Evolutionary conservation across 2,329 filamentous ascomycete species (phyloP).

Genomic region (Colletotrichum sidae): DNA sequence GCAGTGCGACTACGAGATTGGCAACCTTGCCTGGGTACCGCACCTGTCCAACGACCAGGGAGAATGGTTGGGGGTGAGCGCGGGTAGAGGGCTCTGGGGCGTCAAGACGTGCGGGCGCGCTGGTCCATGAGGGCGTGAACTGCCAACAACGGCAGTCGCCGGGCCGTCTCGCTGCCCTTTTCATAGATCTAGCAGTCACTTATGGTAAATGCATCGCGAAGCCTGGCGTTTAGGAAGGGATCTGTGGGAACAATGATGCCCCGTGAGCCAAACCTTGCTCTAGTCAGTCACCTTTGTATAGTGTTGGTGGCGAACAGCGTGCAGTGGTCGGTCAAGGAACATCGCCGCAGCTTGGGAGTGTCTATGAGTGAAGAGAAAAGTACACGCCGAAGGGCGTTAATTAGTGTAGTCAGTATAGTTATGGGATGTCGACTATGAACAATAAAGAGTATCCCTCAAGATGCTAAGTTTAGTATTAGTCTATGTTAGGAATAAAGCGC

Average conservation of each 20-base stretch:
- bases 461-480: too few relatives aligned
- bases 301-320: not conserved
- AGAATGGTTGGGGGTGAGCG: conserved; percentile 87
- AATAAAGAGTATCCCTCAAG: too few relatives aligned
- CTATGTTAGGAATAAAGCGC: too few relatives aligned
- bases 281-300: not conserved
- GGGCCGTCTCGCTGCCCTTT: conserved; percentile 25
- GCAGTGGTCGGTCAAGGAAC: too few relatives aligned
- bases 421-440: too few relatives aligned
- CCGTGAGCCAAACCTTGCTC: not conserved
- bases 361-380: too few relatives aligned
- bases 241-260: conserved; percentile 9
- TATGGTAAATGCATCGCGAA: conserved; percentile 40
- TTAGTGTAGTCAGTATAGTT: too few relatives aligned
- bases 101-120: conserved; percentile 55
- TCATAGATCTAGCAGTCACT: conserved; percentile 35
- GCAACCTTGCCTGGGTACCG: conserved; percentile 87
- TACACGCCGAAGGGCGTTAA: too few relatives aligned
- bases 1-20: conserved; percentile 89
- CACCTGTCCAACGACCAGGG: conserved; percentile 77
- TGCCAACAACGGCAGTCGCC: conserved; percentile 26
- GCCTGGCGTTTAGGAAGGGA: conserved; percentile 39
- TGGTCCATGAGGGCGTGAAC: conserved; percentile 21
- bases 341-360: too few relatives aligned
- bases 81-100: conserved; percentile 85